Conservation (phyloP, 805 yeast genomes). For the Ogataea paraovalis region DNA sequence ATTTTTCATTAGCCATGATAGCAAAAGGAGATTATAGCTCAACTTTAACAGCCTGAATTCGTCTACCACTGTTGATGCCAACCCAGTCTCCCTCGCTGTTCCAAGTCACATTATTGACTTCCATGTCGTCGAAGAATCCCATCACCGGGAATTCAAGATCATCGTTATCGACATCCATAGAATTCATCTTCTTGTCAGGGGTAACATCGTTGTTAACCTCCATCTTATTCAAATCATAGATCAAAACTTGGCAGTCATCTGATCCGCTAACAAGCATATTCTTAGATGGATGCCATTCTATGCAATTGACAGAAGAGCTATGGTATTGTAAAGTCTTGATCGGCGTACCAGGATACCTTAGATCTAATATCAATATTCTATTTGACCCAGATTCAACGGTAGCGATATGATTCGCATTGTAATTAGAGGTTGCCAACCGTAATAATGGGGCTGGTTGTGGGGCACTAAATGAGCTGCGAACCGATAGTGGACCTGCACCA, state of each 20-base stretch:
- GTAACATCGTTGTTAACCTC: slow-evolving; percentile 6
- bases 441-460: slow-evolving; percentile 55
- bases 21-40: too few species aligned
- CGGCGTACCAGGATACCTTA: slow-evolving; percentile 86
- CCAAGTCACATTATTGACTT: slow-evolving; percentile 79
- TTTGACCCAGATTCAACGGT: slow-evolving; percentile 71
- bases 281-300: slow-evolving; percentile 80
- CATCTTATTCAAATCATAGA: slow-evolving; percentile 54
- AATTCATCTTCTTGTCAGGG: slow-evolving; percentile 1
- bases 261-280: slow-evolving; percentile 61
- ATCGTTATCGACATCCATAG: slow-evolving; percentile 1
- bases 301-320: slow-evolving; percentile 60
- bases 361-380: slow-evolving; percentile 67
- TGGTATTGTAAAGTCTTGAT: slow-evolving; percentile 67
- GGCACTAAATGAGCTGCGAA: slow-evolving; percentile 4
- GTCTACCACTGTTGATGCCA: slow-evolving; percentile 67
- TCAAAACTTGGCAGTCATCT: slow-evolving; percentile 68
- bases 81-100: slow-evolving; percentile 71
- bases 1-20: too few species aligned
- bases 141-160: slow-evolving; percentile 27
- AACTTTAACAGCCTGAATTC: slow-evolving; percentile 57
- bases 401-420: slow-evolving; percentile 80
- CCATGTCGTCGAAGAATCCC: slow-evolving; percentile 60
- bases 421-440: slow-evolving; percentile 71
- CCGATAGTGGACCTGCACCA: background rate